Evolutionary conservation across 2,329 filamentous ascomycete species (phyloP), one percentile per base, ranked within the genome.

Genomic region (Pestalotiopsis sp.): DNA sequence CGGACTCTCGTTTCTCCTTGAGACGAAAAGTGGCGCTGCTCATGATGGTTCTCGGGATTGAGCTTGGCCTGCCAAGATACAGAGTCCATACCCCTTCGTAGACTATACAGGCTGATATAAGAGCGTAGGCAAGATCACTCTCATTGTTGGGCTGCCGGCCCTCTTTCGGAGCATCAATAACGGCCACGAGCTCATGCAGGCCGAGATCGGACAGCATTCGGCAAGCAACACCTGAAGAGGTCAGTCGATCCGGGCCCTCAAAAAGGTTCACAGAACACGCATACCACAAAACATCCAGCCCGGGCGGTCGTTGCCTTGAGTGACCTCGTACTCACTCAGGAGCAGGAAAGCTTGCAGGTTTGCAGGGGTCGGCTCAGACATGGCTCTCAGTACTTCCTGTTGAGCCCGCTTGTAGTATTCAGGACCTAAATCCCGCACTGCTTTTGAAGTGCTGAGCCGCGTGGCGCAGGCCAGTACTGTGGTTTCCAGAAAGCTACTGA

Each of bases 251-350:
- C 25, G 56, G 2, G n/a, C 2, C 4, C 9, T 12, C 11, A 12
- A 58, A 12, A 27, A 4, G 2, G 20, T 25, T 58, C 4, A 14
- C 2, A 7, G 4, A 27, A 27, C 2, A 58, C 7, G 7, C 25
- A 27, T 58, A 58, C 56, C 56, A 25, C 56, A 58, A 58, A 27
- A 58, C 56, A 58, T 58, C 56, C 56, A 58, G 20, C 56, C 56
- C 20, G 56, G 14, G n/a, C 56, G 56, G 56, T 58, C 56, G 20
- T 58, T 58, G 5, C 56, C 56, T 27, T 58, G 56, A 14, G 56
- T 58, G 6, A 58, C 56, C 25, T 58, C 56, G 56, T 58, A 58
- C 25, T 58, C 56, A 27, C 56, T 58, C 17, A 58, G 25, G 17
- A 58, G 17, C 1, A 58, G 56, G 17, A 58, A 58, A 12, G 14